Conservation (phyloP, 2,329 filamentous ascomycete genomes). For the Penicillium freii region DNA sequence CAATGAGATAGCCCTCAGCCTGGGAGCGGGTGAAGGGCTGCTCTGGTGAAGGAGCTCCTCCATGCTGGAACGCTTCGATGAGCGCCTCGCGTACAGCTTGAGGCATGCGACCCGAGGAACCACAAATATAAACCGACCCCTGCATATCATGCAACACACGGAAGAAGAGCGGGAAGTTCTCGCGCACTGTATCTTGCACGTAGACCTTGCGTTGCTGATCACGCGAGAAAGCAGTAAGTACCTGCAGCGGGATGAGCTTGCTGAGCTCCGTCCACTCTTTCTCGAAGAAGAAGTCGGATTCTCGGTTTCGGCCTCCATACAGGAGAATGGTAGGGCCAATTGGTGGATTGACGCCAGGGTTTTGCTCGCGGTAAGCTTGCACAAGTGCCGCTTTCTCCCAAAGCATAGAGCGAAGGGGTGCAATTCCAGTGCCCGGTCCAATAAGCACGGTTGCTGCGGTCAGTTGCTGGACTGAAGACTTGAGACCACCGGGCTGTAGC, state of each 20-base stretch:
- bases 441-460: conserved; percentile 68
- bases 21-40: conserved; percentile 41
- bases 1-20: conserved; percentile 56
- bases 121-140: conserved; percentile 54
- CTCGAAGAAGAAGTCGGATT: conserved; percentile 77
- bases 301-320: conserved; percentile 76
- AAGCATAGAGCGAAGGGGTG: conserved; percentile 78
- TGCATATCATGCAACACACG: conserved; percentile 50
- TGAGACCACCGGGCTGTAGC: conserved; percentile 54
- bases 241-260: conserved; percentile 47
- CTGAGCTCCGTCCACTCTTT: conserved; percentile 65
- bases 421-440: conserved; percentile 81
- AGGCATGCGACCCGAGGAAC: conserved; percentile 68
- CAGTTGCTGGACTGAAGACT: conserved; percentile 47
- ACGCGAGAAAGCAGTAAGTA: conserved; percentile 67
- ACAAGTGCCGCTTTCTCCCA: conserved; percentile 61
- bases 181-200: conserved; percentile 62
- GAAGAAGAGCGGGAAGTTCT: conserved; percentile 51
- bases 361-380: conserved; percentile 30
- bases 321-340: conserved; percentile 62
- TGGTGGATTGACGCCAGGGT: conserved; percentile 28
- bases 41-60: conserved; percentile 44
- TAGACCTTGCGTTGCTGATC: conserved; percentile 66
- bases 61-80: conserved; percentile 56
- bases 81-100: conserved; percentile 66